phyloP scores from a whole-genome alignment of 148 eudicot species.

The Cornus kousa region DNA sequence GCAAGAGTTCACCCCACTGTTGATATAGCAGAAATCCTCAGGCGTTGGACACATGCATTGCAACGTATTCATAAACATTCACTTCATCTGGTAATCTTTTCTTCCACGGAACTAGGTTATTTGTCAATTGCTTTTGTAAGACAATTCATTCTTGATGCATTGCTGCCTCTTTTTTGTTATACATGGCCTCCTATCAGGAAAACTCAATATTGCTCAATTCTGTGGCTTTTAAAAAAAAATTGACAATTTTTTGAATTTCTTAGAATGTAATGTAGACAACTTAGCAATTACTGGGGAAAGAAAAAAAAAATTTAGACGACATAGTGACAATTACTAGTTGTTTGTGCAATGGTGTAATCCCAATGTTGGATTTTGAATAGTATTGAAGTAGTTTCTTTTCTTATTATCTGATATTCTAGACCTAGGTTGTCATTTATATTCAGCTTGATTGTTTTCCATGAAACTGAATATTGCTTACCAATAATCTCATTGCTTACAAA shows the following conservation, averaged over 20 bases:
- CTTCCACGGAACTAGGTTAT: background rate
- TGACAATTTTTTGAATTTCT: background rate
- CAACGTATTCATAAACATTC: conserved; percentile 97
- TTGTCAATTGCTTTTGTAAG: background rate
- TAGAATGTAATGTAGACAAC: background rate
- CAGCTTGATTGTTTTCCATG: background rate
- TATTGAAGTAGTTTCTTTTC: background rate
- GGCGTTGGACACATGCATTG: conserved; percentile 98
- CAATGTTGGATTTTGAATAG: background rate
- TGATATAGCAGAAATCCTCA: conserved; percentile 90
- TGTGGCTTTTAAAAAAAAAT: background rate
- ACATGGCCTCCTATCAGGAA: background rate
- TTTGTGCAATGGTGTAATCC: background rate
- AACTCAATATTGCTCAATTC: background rate
- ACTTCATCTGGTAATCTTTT: conserved; percentile 68
- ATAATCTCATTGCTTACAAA: conserved; percentile 3
- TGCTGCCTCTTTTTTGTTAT: background rate
- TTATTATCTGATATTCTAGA: background rate
- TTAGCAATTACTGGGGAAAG: background rate
- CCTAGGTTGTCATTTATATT: background rate
- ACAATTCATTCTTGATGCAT: background rate
- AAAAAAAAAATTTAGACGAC: too few relatives aligned
- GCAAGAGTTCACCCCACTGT: conserved; percentile 82
- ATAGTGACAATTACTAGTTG: background rate
- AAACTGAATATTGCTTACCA: background rate